Base-by-base conservation (phyloP, 2,329 filamentous ascomycete genomes). In the Aureobasidium zeae region DNA sequence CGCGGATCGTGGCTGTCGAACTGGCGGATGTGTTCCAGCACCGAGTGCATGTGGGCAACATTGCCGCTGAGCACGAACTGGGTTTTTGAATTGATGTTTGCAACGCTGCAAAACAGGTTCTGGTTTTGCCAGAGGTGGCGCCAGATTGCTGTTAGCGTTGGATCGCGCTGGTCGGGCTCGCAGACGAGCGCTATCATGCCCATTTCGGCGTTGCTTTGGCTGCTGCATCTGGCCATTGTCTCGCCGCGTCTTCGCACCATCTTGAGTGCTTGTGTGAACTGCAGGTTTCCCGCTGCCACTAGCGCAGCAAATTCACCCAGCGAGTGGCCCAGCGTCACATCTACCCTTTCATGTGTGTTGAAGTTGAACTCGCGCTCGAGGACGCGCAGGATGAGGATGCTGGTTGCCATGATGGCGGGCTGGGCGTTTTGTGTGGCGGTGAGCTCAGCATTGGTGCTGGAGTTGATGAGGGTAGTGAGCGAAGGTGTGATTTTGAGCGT, bases 131-230 rank as follows among this genome's bases (percentile, higher is more conserved):
- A 81, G 12, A 93, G 74, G 53, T 94, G 94, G 50, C 84, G 81
- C 57, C 81, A 73, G 48, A 94, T 85, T 2, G 83, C 79, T 45
- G 72, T 71, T 46, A 94, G 76, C 42, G 95, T 70, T 4, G 70
- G 62, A 10, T 70, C 64, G 47, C 95, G 73, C 58, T 86, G 83
- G 51, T 80, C 74, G 3, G 86, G 81, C 58, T 95, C 87, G 47
- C 86, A 94, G 6, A 96, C 81, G 9, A 95, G 69, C 4, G 89
- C 89, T 2, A 95, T 80, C 89, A 96, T 96, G 57, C 89, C 89
- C 57, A 93, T 91, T 54, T 87, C 83, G 48, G 77, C 71, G 10
- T 74, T 69, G 4, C 85, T 84, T 17, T 73, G 68, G 52, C 67
- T 67, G 6, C 84, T 87, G 53, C 85, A 88, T 32, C 79, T 72